phyloP scores from a whole-genome alignment of 768 basidiomycete genomes.

The Filobasidium wieringae region DNA sequence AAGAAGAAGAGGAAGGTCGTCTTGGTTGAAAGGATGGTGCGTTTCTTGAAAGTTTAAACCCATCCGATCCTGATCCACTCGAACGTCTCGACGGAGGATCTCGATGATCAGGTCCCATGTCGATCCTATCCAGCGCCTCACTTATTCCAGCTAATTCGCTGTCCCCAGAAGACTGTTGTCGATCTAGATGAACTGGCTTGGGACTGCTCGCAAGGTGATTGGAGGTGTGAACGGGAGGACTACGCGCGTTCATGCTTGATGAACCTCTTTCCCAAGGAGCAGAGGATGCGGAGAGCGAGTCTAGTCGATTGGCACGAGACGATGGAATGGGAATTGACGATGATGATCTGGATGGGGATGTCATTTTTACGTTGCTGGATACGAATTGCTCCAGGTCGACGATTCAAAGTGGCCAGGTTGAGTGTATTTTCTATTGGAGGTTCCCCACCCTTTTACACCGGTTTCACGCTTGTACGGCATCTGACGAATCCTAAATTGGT shows the following conservation, averaged over 20 bases:
- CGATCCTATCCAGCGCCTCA: not conserved
- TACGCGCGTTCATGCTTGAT: slow-evolving; percentile 8
- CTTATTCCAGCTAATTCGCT: not conserved
- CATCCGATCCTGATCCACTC: not conserved
- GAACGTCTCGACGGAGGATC: not conserved
- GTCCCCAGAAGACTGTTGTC: not conserved
- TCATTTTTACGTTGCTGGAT: no score
- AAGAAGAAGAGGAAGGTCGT: not conserved
- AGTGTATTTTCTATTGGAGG: no score
- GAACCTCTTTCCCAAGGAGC: slow-evolving; percentile 36
- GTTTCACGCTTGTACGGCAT: no score
- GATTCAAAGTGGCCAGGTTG: no score
- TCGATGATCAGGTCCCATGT: not conserved
- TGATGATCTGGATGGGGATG: not conserved
- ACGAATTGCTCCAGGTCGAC: no score
- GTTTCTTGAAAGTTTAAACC: slow-evolving; percentile 1
- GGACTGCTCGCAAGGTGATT: not conserved
- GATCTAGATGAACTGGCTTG: not conserved
- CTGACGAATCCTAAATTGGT: no score
- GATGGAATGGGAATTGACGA: slow-evolving; percentile 3
- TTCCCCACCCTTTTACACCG: no score
- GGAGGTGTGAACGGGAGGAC: not conserved
- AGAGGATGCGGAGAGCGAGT: slow-evolving; percentile 28
- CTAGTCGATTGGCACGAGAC: slow-evolving; percentile 17
- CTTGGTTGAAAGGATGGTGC: slow-evolving; percentile 3